A percentile compares a stretch with the other conserved stretches of the same genome.
phyloP scores from a whole-genome alignment of 2,329 filamentous ascomycete species.

The Aspergillus oerlinghausenensis region DNA sequence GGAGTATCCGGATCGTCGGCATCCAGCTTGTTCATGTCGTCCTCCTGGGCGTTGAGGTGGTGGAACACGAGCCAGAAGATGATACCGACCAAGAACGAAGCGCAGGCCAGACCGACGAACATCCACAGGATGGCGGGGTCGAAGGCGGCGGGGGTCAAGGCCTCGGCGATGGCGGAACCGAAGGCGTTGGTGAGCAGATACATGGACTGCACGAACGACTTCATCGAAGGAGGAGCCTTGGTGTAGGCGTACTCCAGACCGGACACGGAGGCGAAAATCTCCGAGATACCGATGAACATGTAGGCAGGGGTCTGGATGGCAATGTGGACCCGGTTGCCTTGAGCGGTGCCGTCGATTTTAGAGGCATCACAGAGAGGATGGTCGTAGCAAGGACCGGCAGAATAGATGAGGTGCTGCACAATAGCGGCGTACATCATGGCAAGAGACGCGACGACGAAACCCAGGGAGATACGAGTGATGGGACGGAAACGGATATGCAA shows the following conservation, averaged over 20 bases:
- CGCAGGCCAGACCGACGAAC: conserved; percentile 55
- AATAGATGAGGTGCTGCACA: conserved; percentile 55
- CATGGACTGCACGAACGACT: conserved; percentile 56
- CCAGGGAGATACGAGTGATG: conserved; percentile 69
- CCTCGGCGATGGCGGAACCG: conserved; percentile 56
- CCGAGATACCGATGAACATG: conserved; percentile 46
- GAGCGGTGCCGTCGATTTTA: conserved; percentile 25
- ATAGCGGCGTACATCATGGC: conserved; percentile 60
- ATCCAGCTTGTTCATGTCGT: conserved; percentile 48
- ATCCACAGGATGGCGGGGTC: conserved; percentile 66
- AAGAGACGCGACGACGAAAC: conserved; percentile 61
- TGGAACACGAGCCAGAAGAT: conserved; percentile 52
- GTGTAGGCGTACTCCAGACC: conserved; percentile 70
- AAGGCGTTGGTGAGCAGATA: conserved; percentile 57
- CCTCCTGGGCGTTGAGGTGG: conserved; percentile 46
- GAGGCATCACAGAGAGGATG: conserved; percentile 32
- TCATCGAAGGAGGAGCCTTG: conserved; percentile 67
- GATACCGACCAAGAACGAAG: conserved; percentile 46
- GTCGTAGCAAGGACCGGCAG: conserved; percentile 49
- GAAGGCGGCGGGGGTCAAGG: conserved; percentile 55
- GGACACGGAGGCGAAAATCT: conserved; percentile 62
- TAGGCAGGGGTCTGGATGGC: conserved; percentile 44
- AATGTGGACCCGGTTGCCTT: conserved; percentile 42
- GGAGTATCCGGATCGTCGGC: conserved; percentile 27
- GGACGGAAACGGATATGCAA: conserved; percentile 64